Base-by-base conservation (phyloP, 805 yeast genomes). In the Metschnikowia lunata region DNA sequence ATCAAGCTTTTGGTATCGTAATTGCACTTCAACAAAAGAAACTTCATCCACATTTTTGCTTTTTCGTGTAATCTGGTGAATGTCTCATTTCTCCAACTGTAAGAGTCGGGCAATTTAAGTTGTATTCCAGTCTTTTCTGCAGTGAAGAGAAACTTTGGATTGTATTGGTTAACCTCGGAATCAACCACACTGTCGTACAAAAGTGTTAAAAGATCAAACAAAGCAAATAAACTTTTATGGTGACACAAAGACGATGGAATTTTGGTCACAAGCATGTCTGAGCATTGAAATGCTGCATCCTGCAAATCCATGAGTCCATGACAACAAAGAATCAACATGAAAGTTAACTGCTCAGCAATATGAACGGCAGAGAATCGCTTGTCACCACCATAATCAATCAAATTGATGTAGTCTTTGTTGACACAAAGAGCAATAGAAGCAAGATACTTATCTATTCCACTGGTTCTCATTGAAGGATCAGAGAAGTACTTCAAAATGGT, bases 201-300 rank as follows among this genome's bases (percentile, higher is more conserved):
- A 34, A 88, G 68, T 1, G 86, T 79, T 57, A 95, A 70, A 45
- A 91, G 72, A 60, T 95, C 99, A 48, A 93, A 72, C 46, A 91
- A 64, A 0, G 96, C 78, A 62, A 79, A 93, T 48, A 90, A 72
- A 51, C 93, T 79, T 36, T 70, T 71, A 36, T 77, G 81, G 50
- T 85, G 85, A 58, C 96, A 88, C 37, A 93, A 72, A 1, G 91
- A 71, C 0, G 95, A 81, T 0, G 98, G 97, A 10, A 87, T 66
- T 33, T 70, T 72, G 34, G 61, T 68, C 47, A 91, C 76, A 43
- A 93, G 71, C 26, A 77, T 54, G 51, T 87, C 87, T 42, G 93
- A 82, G 56, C 89, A 82, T 50, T 78, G 82, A 48, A 86, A 74
- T 0, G 99, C 96, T 4, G 86, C 80, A 51, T 77, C 82, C 56